Conservation (phyloP, 495 filamentous ascomycete species). For the Lepidopterella palustris region DNA sequence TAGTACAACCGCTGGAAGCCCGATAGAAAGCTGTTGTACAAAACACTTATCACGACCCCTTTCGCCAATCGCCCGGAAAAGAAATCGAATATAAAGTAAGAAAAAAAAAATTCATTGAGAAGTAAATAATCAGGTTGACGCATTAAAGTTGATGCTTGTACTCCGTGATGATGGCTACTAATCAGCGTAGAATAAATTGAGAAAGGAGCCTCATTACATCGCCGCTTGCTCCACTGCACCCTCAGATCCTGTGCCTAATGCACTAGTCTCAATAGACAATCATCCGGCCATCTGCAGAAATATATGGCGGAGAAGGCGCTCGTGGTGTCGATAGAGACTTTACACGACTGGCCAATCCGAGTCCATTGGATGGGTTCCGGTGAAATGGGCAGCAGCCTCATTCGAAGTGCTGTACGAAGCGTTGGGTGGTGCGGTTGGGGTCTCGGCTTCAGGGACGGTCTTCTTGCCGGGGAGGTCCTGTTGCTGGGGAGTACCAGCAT, state of each 20-base stretch:
- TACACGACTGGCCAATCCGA: slow-evolving; percentile 50
- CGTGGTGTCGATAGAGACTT: background rate
- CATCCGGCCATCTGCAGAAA: background rate
- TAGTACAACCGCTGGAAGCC: background rate
- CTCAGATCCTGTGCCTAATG: background rate
- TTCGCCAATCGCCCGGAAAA: background rate
- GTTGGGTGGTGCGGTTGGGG: background rate
- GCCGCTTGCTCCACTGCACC: background rate
- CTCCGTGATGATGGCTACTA: background rate
- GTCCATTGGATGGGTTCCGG: slow-evolving; percentile 41
- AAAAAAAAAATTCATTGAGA: background rate
- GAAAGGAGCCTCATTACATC: background rate
- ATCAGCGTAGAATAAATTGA: background rate
- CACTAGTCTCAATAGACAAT: background rate
- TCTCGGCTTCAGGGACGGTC: background rate
- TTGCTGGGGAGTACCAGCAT: slow-evolving; percentile 1
- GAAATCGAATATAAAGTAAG: background rate
- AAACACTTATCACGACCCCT: background rate
- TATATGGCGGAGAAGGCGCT: background rate
- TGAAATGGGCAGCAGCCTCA: background rate
- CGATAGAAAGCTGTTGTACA: slow-evolving; percentile 12
- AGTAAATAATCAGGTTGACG: background rate
- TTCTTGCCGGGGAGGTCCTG: slow-evolving; percentile 4
- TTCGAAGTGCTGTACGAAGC: slow-evolving; percentile 6
- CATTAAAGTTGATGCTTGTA: background rate